Base-by-base conservation (phyloP, 306 rosid species). In the Hippophae gyantsensis region DNA sequence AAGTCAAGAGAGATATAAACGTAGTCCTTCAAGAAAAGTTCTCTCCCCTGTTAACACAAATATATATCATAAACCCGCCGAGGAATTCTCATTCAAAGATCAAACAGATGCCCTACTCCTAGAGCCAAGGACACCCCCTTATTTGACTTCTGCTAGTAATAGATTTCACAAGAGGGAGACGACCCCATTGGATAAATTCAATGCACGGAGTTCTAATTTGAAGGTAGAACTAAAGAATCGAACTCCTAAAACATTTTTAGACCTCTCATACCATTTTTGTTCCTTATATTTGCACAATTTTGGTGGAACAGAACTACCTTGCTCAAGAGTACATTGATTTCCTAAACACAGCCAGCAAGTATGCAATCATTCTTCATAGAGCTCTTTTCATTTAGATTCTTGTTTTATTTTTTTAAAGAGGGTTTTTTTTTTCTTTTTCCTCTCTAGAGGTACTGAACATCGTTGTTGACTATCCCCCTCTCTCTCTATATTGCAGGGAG, bases 261-360 rank as follows among this genome's bases (percentile, higher is more conserved):
- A 38, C 42, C 48, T 68, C 51, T 26, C 13, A 59, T 74, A 54
- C 10, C 23, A 32, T 32, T 32, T 32, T 3, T 58, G 65, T 25
- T 62, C 54, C 76, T 79, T 58, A 71, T 63, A 9, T 70, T 10
- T 43, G 9, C 38, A 32, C 38, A 40, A 7, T 59, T 57, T 57
- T 57, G 32, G 10, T 67, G 7, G 48, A 71, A 32, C 88, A 92
- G 98, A 73, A 54, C 56, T 76, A 72, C 65, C 78, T 92, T 23
- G 86, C 67, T 54, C 82, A 85, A 63, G 89, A 87, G 67, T 92
- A 92, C 67, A 56, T 92, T 58, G 74, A 76, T 66, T 81, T 87
- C 86, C 75, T 87, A 65, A 92, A 92, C 61, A 76, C 84, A 53
- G 99, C 96, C 40, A 87, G 81, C 92, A 85, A 89, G 98, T 90